These are phyloP conservation scores for Leishmania martiniquensis DNA, from an alignment of 208 protist species.

Conservation along the genomic window DNA sequence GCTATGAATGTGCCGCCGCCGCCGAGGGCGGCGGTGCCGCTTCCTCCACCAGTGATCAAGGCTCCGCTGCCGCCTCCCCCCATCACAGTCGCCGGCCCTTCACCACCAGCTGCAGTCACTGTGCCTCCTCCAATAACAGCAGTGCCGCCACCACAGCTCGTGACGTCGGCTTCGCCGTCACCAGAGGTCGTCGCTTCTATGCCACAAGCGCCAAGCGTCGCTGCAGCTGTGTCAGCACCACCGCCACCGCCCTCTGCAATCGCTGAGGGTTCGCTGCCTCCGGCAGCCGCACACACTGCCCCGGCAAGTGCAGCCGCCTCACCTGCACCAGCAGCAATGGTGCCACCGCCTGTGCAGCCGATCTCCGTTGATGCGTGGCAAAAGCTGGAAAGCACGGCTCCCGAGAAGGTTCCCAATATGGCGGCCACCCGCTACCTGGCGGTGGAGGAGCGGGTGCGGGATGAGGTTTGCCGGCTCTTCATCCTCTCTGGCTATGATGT, in stretches of 20 bases:
- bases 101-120: slow-evolving; percentile 15
- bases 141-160: slow-evolving; percentile 27
- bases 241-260: slow-evolving; percentile 18
- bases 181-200: neutral
- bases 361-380: slow-evolving; percentile 47
- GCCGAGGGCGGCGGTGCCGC: slow-evolving; percentile 28
- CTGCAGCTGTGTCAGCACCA: slow-evolving; percentile 4
- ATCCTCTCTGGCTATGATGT: slow-evolving; percentile 82
- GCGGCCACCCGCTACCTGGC: slow-evolving; percentile 68
- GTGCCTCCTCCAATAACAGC: slow-evolving; percentile 19
- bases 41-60: neutral
- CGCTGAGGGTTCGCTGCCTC: slow-evolving; percentile 13
- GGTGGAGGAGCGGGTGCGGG: slow-evolving; percentile 72
- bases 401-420: slow-evolving; percentile 47
- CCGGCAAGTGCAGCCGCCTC: slow-evolving; percentile 12
- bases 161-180: slow-evolving; percentile 9
- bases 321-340: slow-evolving; percentile 13
- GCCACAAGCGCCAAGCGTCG: slow-evolving; percentile 9
- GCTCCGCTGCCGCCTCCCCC: slow-evolving; percentile 10
- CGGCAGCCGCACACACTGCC: slow-evolving; percentile 14
- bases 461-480: slow-evolving; percentile 73
- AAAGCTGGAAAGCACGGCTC: slow-evolving; percentile 45
- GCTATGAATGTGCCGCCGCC: slow-evolving; percentile 26
- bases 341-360: slow-evolving; percentile 28
- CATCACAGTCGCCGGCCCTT: slow-evolving; percentile 8